phyloP scores from a whole-genome alignment of 2,329 filamentous ascomycete genomes.

The Colletotrichum viniferum region DNA sequence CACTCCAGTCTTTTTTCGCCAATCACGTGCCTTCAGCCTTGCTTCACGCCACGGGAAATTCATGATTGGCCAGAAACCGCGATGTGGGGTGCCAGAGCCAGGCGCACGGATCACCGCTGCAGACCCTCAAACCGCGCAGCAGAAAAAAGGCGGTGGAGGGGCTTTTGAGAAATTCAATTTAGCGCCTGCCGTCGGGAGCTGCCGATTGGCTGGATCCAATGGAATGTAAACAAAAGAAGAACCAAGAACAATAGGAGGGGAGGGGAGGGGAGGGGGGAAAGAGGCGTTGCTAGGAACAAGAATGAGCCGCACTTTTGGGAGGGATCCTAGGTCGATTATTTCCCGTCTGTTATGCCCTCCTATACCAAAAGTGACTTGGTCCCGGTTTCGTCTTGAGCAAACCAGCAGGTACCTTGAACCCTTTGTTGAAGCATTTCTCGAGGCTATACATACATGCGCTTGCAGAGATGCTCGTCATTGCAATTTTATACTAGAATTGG shows the following conservation, averaged over 20 bases:
- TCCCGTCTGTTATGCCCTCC: background rate
- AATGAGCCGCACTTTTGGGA: background rate
- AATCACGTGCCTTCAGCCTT: constrained; percentile 9
- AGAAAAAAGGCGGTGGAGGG: background rate
- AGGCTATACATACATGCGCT: background rate
- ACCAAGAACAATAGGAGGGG: background rate
- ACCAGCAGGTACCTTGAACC: constrained; percentile 8
- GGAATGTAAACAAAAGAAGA: constrained; percentile 17
- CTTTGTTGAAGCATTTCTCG: background rate
- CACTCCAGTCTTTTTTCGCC: background rate
- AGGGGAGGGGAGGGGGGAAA: background rate
- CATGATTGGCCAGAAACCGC: background rate
- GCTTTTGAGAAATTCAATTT: background rate
- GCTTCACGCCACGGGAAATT: background rate
- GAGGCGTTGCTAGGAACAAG: background rate
- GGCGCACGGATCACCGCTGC: background rate
- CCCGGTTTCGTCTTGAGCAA: background rate
- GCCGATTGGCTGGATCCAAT: background rate
- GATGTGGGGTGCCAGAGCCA: background rate
- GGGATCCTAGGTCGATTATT: background rate
- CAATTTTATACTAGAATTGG: background rate
- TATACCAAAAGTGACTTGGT: background rate
- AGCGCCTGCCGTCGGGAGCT: background rate
- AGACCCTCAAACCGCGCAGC: background rate
- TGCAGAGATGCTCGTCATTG: background rate